Conservation (phyloP, 2,329 filamentous ascomycete genomes). For the Penicillium sp. region DNA sequence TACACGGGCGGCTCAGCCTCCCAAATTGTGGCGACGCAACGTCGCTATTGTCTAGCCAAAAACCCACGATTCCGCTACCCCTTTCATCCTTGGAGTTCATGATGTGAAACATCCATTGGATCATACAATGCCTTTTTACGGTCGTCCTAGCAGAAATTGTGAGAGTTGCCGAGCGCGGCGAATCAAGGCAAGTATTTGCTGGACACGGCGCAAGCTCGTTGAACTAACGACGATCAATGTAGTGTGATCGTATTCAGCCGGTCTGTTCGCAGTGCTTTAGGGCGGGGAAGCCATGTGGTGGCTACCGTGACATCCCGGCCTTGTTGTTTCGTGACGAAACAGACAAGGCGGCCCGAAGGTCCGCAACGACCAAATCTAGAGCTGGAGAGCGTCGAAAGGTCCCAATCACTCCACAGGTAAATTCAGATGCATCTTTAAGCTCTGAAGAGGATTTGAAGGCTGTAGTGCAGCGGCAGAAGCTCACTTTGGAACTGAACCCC, state of each 20-base stretch:
- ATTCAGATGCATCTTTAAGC: not conserved
- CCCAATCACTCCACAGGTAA: conserved; percentile 1
- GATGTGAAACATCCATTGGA: not conserved
- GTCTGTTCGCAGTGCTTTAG: conserved; percentile 34
- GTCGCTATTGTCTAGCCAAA: not conserved
- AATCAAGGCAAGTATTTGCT: conserved; percentile 23
- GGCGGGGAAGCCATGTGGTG: conserved; percentile 29
- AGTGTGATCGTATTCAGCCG: conserved; percentile 32
- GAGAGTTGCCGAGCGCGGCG: conserved; percentile 26
- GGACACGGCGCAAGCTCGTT: not conserved
- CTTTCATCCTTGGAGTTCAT: conserved; percentile 4
- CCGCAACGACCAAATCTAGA: conserved; percentile 21
- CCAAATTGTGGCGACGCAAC: not conserved
- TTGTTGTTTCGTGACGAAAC: conserved; percentile 33
- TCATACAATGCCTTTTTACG: conserved; percentile 24
- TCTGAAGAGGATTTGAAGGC: not conserved
- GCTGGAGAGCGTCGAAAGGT: conserved; percentile 15
- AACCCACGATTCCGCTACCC: conserved; percentile 16
- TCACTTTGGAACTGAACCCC: not conserved
- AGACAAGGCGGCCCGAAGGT: conserved; percentile 22
- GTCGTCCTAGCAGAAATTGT: conserved; percentile 27
- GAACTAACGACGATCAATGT: not conserved
- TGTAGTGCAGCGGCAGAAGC: not conserved
- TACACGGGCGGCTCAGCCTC: not conserved
- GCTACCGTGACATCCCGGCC: conserved; percentile 31